Base-by-base conservation (phyloP, 2,329 filamentous ascomycete genomes). In the Berkeleyomyces rouxiae region DNA sequence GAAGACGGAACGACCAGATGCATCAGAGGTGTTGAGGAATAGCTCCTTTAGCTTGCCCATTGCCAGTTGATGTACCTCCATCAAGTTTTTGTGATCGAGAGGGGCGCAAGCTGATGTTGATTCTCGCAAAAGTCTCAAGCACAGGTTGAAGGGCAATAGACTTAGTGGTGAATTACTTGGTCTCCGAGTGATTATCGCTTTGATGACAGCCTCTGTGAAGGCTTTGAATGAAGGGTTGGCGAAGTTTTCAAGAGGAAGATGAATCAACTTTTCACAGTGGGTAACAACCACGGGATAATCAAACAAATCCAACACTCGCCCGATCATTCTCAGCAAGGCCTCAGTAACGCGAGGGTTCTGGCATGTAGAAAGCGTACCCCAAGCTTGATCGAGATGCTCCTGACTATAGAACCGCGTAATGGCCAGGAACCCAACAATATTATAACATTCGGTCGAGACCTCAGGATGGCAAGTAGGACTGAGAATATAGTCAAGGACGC, bases 381-480 rank as follows among this genome's bases (percentile, higher is more conserved):
- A 97, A 65, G 96, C 82, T 13, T 82, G 79, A 69, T 96, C 87
- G 0, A 88, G 88, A 69, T 95, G 86, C 23, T 79, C 74, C 42
- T 83, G 72, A 0, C 80, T 82, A 72, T 92, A 96, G 11, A 83
- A 85, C 61, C 79, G 79, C 0, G 88, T 93, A 11, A 93, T 87
- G 31, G 90, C 81, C 60, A 97, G 77, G 69, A 97, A 97, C 0
- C 88, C 88, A 58, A 96, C 78, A 61, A 97, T 87, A 66, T 96
- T 95, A 47, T 81, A 79, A 69, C 88, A 88, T 67, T 90, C 84
- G 43, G 81, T 79, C 23, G 95, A 93, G 61, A 97, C 83, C 70
- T 96, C 90, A 0, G 91, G 90, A 69, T 97, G 93, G 40, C 92
- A 96, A 63, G 90, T 90, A 11, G 92, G 84, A 1, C 92, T 89